Conservation (phyloP, 163 green algal species). For the Dunaliella salina region DNA sequence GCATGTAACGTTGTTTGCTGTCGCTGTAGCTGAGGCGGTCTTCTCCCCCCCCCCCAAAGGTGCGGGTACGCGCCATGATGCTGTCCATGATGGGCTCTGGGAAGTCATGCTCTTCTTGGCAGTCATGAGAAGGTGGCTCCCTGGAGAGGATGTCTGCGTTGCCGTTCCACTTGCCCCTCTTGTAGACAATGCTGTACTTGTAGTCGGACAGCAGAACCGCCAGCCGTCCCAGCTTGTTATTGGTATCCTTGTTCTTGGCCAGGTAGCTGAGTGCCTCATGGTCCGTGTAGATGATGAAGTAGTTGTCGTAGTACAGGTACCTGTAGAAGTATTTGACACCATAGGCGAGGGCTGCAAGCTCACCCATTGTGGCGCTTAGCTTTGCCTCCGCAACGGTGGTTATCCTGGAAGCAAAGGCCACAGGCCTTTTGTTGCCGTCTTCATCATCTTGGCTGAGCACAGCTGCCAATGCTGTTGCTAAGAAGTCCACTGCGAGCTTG, state of each 20-base stretch:
- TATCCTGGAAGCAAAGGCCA: not conserved
- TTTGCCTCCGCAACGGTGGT: not conserved
- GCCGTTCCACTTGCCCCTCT: not conserved
- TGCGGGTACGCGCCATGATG: not conserved
- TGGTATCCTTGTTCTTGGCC: not conserved
- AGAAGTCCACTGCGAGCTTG: not conserved
- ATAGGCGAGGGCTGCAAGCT: not conserved
- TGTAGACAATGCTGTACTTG: not conserved
- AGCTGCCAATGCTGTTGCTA: not conserved
- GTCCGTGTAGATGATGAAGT: not conserved
- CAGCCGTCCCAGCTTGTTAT: not conserved
- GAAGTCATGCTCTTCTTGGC: not conserved
- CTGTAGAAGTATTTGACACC: not conserved
- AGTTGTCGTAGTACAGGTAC: not conserved
- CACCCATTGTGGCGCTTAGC: not conserved
- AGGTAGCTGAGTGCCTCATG: not conserved
- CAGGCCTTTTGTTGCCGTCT: not conserved
- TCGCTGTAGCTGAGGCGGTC: not conserved
- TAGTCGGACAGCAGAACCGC: not conserved
- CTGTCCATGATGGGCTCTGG: not conserved
- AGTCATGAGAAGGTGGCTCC: not conserved
- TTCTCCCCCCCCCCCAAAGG: not conserved
- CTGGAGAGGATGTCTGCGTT: not conserved
- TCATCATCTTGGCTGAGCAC: not conserved
- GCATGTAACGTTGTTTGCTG: too few species aligned